Base-by-base conservation (phyloP, 352 stramenopile species). In the Aphanomyces stellatus region DNA sequence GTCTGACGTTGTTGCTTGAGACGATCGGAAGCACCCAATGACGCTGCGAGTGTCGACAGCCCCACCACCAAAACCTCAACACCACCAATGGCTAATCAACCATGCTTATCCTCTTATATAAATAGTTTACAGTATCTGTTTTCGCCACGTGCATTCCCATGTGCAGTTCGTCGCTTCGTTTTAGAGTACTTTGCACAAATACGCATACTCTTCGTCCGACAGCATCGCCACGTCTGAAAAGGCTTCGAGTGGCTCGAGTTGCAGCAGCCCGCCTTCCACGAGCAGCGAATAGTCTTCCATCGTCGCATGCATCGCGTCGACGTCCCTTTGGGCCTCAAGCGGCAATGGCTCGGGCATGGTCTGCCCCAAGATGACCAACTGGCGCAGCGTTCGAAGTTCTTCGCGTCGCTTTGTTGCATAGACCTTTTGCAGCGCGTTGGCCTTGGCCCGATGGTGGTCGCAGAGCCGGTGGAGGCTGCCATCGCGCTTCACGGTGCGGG, bases 381-480 rank as follows among this genome's bases (percentile, higher is more conserved):
- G 17, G 6, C 57, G 57, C 34, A 56, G 28, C 57, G 25, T 53
- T 7, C 60, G 60, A 6, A 67, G 60, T 40, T 55, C 60, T 37
- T 56, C 13, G 2, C 60, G 37, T 5, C 60, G 60, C 48, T 67
- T 67, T n/a, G 60, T 67, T 3, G 60, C 60, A 22, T 67, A 67
- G 4, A 56, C 46, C 34, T 67, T 67, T 56, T 67, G 60, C 19
- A 67, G 51, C 4, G 60, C 51, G 34, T 67, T 67, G 22, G 37
- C 41, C 19, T 67, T 53, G 34, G 13, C 24, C 13, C 41, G 60
- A 22, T 67, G 60, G 22, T 33, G n/a, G 13, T 67, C 40, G 33
- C 60, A 67, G 19, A 67, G 60, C 7, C 34, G 51, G 24, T 67
- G 60, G n/a, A 49, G 60, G 3, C 11, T 24, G 27, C 57, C 57